These are phyloP conservation scores for Pseudogymnoascus sp. DNA, from an alignment of 2,329 filamentous ascomycete genomes.

Conservation along the genomic window DNA sequence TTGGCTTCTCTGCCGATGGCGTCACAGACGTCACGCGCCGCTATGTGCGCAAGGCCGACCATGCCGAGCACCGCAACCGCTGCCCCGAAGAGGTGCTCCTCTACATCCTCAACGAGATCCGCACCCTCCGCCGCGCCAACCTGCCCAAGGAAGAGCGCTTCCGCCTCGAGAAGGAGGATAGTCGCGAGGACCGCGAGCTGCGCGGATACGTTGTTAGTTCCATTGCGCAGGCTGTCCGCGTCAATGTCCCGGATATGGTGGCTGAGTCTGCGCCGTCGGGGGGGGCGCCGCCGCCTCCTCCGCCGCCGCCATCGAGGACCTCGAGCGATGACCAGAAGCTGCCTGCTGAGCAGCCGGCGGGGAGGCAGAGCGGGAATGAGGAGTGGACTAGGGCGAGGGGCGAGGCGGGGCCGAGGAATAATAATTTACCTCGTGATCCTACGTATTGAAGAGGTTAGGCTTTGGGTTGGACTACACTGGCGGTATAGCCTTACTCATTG, in stretches of 20 bases:
- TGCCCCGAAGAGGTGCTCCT: constrained; percentile 85
- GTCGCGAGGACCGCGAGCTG: constrained; percentile 66
- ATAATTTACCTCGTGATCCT: background rate
- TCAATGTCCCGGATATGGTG: background rate
- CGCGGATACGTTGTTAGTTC: constrained; percentile 65
- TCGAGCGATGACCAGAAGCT: constrained; percentile 49
- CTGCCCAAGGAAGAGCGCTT: constrained; percentile 81
- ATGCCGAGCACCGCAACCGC: constrained; percentile 65
- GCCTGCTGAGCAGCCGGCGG: constrained; percentile 49
- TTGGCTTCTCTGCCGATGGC: constrained; percentile 90
- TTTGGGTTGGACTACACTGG: background rate
- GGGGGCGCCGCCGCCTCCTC: constrained; percentile 19
- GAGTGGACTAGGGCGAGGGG: constrained; percentile 44
- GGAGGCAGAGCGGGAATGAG: constrained; percentile 41
- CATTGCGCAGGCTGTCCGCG: constrained; percentile 58
- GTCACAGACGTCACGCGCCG: constrained; percentile 58
- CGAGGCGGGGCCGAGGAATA: constrained; percentile 32
- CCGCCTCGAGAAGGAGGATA: constrained; percentile 71
- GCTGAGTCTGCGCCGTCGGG: background rate
- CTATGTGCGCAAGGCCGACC: constrained; percentile 63
- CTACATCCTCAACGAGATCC: constrained; percentile 88
- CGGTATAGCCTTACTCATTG: background rate
- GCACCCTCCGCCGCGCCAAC: constrained; percentile 71
- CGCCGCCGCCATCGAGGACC: constrained; percentile 18
- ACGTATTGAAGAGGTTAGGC: background rate